Conservation (phyloP, 805 yeast genomes). For the Teunomyces tritomae region DNA sequence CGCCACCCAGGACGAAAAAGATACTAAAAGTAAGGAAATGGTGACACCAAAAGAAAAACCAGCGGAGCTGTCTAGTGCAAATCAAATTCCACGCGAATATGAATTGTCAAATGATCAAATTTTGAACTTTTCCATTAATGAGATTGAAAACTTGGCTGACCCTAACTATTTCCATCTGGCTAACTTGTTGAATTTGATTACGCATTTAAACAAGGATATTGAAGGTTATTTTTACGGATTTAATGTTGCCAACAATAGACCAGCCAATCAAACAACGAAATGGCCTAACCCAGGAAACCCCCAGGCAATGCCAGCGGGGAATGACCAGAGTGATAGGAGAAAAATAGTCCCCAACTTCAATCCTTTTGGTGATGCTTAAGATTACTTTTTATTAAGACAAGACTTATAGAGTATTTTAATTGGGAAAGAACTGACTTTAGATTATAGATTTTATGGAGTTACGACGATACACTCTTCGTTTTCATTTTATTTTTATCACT, state of each 20-base stretch:
- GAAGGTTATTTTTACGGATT: conserved; percentile 44
- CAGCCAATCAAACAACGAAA: neutral
- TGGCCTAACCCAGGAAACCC: neutral
- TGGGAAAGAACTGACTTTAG: neutral
- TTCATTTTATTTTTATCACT: neutral
- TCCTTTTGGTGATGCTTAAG: conserved; percentile 22
- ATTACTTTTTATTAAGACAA: neutral
- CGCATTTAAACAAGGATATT: conserved; percentile 42
- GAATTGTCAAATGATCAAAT: conserved; percentile 38
- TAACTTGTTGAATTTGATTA: conserved; percentile 46
- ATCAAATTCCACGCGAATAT: conserved; percentile 35
- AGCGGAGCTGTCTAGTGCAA: neutral
- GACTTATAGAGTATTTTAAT: neutral
- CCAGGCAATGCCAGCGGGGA: conserved; percentile 1
- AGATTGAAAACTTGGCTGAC: conserved; percentile 36
- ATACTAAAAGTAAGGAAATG: neutral
- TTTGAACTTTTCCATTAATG: conserved; percentile 43
- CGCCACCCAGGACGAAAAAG: conserved; percentile 7
- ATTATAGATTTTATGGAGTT: neutral
- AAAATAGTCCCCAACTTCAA: conserved; percentile 22
- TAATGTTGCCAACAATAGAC: conserved; percentile 10
- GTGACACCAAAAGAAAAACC: neutral
- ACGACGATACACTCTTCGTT: neutral
- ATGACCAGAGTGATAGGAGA: conserved; percentile 7
- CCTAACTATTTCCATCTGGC: conserved; percentile 54